These are phyloP conservation scores for Annulohypoxylon truncatum DNA, from an alignment of 2,329 filamentous ascomycete species.

Conservation along the genomic window DNA sequence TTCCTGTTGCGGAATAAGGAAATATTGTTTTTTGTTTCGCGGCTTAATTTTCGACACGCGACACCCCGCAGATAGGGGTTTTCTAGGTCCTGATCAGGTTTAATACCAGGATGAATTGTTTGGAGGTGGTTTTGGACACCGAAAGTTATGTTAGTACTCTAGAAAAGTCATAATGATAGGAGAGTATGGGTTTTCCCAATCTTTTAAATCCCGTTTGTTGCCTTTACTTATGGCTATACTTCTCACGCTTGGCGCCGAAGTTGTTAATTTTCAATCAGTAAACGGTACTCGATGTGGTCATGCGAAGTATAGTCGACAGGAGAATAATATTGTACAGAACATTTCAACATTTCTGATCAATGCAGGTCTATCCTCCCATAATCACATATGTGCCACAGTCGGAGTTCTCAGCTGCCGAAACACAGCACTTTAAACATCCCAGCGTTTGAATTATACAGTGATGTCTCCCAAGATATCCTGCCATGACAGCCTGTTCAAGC, in stretches of 20 bases:
- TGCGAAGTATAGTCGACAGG: too few species aligned
- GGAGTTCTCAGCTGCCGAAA: background rate
- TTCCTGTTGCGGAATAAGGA: background rate
- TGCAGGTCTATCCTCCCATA: background rate
- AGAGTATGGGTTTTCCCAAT: background rate
- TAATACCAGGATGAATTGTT: conserved; percentile 5
- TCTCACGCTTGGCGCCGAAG: too few species aligned
- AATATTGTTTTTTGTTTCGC: conserved; percentile 11
- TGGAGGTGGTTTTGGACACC: background rate
- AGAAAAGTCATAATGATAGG: background rate
- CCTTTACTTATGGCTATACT: too few species aligned
- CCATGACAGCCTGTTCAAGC: background rate
- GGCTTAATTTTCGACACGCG: conserved; percentile 4
- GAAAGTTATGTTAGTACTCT: background rate
- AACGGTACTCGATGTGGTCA: too few species aligned
- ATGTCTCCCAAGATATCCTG: background rate
- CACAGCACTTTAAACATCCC: background rate
- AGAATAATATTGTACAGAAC: too few species aligned
- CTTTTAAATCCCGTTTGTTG: too few species aligned
- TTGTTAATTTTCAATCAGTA: too few species aligned
- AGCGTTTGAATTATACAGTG: background rate
- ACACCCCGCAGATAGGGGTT: background rate
- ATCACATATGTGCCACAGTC: background rate
- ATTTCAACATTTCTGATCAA: background rate
- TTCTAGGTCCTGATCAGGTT: conserved; percentile 8